Conservation (phyloP, 2,329 filamentous ascomycete genomes). For the Tolypocladium sp. region DNA sequence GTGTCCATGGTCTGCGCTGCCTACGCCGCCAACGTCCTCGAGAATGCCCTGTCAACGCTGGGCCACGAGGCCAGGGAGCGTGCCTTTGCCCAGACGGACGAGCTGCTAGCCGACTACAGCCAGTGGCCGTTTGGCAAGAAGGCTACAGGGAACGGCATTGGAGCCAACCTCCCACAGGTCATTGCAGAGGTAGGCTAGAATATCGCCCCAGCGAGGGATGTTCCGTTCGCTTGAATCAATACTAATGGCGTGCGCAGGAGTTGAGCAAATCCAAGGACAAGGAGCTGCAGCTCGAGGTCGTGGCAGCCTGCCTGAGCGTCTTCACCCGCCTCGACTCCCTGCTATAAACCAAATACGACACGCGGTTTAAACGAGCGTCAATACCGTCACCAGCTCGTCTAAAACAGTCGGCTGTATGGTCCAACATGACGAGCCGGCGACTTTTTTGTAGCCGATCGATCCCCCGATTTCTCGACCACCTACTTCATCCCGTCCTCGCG, state of each 20-base stretch:
- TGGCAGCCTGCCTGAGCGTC: slow-evolving; percentile 92
- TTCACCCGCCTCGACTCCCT: slow-evolving; percentile 96
- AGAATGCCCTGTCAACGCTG: slow-evolving; percentile 91
- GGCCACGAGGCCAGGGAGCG: slow-evolving; percentile 90
- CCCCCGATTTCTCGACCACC: background rate
- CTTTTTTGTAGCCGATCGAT: background rate
- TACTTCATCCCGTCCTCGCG: background rate
- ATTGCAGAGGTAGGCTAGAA: slow-evolving; percentile 55
- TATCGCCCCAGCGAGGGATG: background rate
- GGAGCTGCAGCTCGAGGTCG: slow-evolving; percentile 93
- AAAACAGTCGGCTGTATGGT: background rate
- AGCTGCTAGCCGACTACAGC: slow-evolving; percentile 89
- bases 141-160: slow-evolving; percentile 71
- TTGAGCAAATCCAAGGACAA: slow-evolving; percentile 80
- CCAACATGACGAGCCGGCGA: background rate
- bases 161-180: slow-evolving; percentile 82
- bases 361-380: background rate
- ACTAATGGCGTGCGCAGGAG: slow-evolving; percentile 41
- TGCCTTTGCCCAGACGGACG: slow-evolving; percentile 94
- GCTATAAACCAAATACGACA: slow-evolving; percentile 47
- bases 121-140: slow-evolving; percentile 94
- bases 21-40: slow-evolving; percentile 94
- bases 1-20: slow-evolving; percentile 96
- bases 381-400: background rate
- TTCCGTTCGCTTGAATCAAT: background rate